Evolutionary conservation across 108 stramenopile species (phyloP), one percentile per base, ranked within the genome.

Genomic region (Chaetoceros muelleri): DNA sequence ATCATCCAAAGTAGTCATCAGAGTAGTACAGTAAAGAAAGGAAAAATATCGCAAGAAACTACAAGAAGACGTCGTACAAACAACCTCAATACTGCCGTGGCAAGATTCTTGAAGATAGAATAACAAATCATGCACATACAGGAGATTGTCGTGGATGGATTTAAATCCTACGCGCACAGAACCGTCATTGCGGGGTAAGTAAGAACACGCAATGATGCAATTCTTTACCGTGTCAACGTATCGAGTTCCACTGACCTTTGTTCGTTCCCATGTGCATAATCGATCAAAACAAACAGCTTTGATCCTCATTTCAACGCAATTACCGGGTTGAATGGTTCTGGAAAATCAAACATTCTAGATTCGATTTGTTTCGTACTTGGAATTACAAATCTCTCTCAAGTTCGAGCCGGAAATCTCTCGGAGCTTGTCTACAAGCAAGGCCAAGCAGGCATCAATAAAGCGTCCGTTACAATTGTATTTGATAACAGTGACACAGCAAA

Each of bases 261-360:
- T 51, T 20, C 25, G 29, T 25, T 25, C 7, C 24, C 18, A 24
- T 8, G 44, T 27, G 21, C 52, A 68, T 55, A 25, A n/a, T n/a
- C 57, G 5, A 40, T 46, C 56, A 22, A 48, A 48, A 18, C n/a
- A n/a, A n/a, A n/a, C 61, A 92, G 90, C 10, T 98, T 99, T 64
- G 98, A 99, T 67, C 88, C 91, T n/a, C 88, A 95, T 57, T 99
- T 99, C 79, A 99, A 99, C 58, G 98, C 98, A 51, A 99, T 99
- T 62, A 99, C 98, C 17, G 98, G 98, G 2, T 75, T 99, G 60
- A 99, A 99, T 64, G 98, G 98, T 28, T 94, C 92, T 25, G 98
- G 98, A 48, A 99, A 99, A 66, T 93, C 90, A 44, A 98, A 98
- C 75, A 98, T 99, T 62, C 76, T 98, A 23, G 98, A 99, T 67